Conservation (phyloP, 257 asterid genomes). For the Avicennia marina region DNA sequence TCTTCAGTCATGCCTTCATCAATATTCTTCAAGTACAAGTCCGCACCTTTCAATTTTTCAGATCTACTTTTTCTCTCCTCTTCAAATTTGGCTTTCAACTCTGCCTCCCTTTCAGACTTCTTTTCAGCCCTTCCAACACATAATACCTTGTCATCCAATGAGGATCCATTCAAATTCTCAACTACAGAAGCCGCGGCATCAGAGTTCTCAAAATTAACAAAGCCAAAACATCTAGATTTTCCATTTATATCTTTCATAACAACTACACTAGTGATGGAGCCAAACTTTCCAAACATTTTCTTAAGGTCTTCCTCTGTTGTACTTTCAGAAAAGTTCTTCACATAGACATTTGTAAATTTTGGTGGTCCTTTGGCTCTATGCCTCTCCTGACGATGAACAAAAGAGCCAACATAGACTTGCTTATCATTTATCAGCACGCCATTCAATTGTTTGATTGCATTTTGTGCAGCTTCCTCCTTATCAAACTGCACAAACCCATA, state of each 20-base stretch:
- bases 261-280: slow-evolving; percentile 62
- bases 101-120: slow-evolving; percentile 76
- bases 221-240: slow-evolving; percentile 70
- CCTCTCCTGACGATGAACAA: slow-evolving; percentile 68
- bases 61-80: slow-evolving; percentile 50
- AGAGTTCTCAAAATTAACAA: slow-evolving; percentile 51
- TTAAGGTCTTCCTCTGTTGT: slow-evolving; percentile 39
- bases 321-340: slow-evolving; percentile 55
- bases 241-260: slow-evolving; percentile 62
- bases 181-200: slow-evolving; percentile 64
- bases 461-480: slow-evolving; percentile 61
- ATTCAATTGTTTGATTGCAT: slow-evolving; percentile 45
- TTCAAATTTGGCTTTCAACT: slow-evolving; percentile 51
- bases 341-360: slow-evolving; percentile 61
- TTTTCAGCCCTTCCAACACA: slow-evolving; percentile 77
- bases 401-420: slow-evolving; percentile 67
- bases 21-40: slow-evolving; percentile 71
- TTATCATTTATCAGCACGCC: slow-evolving; percentile 80
- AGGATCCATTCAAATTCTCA: slow-evolving; percentile 48
- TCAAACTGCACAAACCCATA: slow-evolving; percentile 86
- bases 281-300: slow-evolving; percentile 48
- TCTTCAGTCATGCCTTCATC: slow-evolving; percentile 67
- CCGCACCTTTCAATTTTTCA: slow-evolving; percentile 57
- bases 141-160: slow-evolving; percentile 46
- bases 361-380: slow-evolving; percentile 27